Percentiles rank a stretch among this genome's conserved stretches.
Conservation (phyloP, 163 green algal genomes). For the Scenedesmus sp. region DNA sequence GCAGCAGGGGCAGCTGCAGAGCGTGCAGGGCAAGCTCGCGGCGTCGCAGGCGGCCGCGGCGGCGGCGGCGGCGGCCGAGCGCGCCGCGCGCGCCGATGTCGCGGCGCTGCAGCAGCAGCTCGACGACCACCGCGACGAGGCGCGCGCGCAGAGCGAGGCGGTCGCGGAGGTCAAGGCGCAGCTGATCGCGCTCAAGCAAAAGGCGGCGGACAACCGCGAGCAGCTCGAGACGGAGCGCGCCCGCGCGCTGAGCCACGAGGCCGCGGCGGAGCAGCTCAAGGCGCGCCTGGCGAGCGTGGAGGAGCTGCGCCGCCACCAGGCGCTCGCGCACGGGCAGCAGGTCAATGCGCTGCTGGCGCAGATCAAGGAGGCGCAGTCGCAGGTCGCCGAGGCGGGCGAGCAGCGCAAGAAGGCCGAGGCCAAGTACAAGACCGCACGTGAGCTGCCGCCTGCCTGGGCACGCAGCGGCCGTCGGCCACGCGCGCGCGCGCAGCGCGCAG, state of each 20-base stretch:
- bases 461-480: too few relatives aligned
- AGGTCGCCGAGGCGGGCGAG: slow-evolving; percentile 28
- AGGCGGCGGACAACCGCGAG: slow-evolving; percentile 21
- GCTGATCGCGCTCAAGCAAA: slow-evolving; percentile 14
- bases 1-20: slow-evolving; percentile 3
- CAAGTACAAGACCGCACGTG: slow-evolving; percentile 28
- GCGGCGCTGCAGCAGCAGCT: slow-evolving; percentile 31
- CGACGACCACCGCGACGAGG: slow-evolving; percentile 8
- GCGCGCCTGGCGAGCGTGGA: slow-evolving; percentile 14
- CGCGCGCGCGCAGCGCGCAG: too few relatives aligned
- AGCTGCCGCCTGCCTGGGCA: too few relatives aligned
- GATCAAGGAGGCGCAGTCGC: slow-evolving; percentile 6
- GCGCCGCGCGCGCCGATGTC: not conserved
- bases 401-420: slow-evolving; percentile 30
- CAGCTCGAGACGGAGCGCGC: slow-evolving; percentile 31
- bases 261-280: slow-evolving; percentile 13
- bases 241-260: slow-evolving; percentile 4
- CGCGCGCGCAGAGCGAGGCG: slow-evolving; percentile 4
- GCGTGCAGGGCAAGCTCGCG: slow-evolving; percentile 8
- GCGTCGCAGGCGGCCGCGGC: not conserved
- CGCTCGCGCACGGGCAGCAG: slow-evolving; percentile 6
- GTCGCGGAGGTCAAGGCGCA: slow-evolving; percentile 13
- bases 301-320: slow-evolving; percentile 13
- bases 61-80: slow-evolving; percentile 10
- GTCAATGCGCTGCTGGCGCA: slow-evolving; percentile 26